These are phyloP conservation scores for Trichophyton simii DNA, from an alignment of 2,329 filamentous ascomycete species.

Conservation along the genomic window DNA sequence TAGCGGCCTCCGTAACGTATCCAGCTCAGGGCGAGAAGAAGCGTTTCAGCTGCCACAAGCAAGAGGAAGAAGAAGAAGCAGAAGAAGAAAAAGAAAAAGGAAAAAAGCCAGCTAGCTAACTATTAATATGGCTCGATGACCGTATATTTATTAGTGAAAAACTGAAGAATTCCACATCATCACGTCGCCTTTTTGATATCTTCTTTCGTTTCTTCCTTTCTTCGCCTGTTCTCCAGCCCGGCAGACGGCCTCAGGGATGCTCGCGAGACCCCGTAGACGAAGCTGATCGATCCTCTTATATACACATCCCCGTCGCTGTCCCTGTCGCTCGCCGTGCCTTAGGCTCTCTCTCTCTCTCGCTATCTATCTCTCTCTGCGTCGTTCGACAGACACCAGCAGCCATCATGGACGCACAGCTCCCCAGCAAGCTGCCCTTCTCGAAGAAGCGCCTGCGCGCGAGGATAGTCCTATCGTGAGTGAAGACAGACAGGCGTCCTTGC, in stretches of 20 bases:
- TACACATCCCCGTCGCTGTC: neutral
- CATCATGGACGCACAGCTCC: conserved; percentile 17
- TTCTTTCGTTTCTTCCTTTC: neutral
- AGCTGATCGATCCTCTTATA: neutral
- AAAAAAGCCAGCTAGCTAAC: too few relatives aligned
- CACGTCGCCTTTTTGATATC: neutral
- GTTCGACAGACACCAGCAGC: neutral
- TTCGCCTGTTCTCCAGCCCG: neutral
- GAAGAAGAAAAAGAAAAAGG: neutral
- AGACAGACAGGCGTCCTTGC: neutral
- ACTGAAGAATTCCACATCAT: too few relatives aligned
- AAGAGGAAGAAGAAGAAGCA: neutral
- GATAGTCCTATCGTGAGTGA: conserved; percentile 41
- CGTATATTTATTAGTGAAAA: too few relatives aligned
- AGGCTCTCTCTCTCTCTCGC: too few relatives aligned
- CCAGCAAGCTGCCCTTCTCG: conserved; percentile 40
- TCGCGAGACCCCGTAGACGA: neutral
- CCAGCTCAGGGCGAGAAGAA: neutral
- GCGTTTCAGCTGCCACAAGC: neutral
- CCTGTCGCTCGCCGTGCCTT: neutral
- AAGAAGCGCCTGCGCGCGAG: conserved; percentile 40
- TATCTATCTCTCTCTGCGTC: too few relatives aligned
- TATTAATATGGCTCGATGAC: too few relatives aligned
- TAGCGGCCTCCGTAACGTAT: neutral
- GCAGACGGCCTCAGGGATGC: neutral